Evolutionary conservation across 805 yeast species (phyloP), one percentile per base, ranked within the genome.

Genomic region (Lipomyces japonicus): DNA sequence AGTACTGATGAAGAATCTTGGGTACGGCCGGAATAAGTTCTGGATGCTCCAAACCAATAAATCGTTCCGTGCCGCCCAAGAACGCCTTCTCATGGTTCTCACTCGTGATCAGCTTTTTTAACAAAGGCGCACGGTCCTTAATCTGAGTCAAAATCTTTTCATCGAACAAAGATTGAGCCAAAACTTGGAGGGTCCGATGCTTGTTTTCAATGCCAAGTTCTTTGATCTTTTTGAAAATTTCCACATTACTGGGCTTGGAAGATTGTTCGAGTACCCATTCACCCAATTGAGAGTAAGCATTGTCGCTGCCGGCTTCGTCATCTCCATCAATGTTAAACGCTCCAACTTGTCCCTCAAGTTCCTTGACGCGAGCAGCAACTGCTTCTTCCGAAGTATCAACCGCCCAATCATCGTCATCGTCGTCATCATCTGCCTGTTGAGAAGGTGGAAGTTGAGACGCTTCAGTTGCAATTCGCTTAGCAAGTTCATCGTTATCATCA

Each of bases 321-420:
- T 68, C 68, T 42, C 55, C 62, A 62, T 68, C 51, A 76, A 67
- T 38, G 10, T 41, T 42, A 21, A 59, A 37, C 5, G 54, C 45
- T 9, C 51, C 54, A 19, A 59, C 57, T 32, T 71, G 62, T 51
- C 79, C 72, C 70, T 88, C 95, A 59, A 89, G 76, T 68, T 86
- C 95, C 62, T 80, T 73, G 39, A 95, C 96, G 72, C 98, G 86
- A 40, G 86, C 88, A 66, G 84, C 82, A 58, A 91, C 87, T 51
- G 97, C 97, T 72, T 89, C 97, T 68, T 86, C 93, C 42, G 95
- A 86, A 79, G 90, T 87, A 69, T 91, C 98, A 38, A 90, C 96
- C 18, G 96, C 88, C 97, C 97, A 91, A 60, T 87, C 95, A 61
- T 86, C 97, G 66, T 89, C 96, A 58, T 82, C 82, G 47, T 86